These are phyloP conservation scores for Ascosphaera pollenicola DNA, from an alignment of 2,329 filamentous ascomycete genomes.

Conservation along the genomic window DNA sequence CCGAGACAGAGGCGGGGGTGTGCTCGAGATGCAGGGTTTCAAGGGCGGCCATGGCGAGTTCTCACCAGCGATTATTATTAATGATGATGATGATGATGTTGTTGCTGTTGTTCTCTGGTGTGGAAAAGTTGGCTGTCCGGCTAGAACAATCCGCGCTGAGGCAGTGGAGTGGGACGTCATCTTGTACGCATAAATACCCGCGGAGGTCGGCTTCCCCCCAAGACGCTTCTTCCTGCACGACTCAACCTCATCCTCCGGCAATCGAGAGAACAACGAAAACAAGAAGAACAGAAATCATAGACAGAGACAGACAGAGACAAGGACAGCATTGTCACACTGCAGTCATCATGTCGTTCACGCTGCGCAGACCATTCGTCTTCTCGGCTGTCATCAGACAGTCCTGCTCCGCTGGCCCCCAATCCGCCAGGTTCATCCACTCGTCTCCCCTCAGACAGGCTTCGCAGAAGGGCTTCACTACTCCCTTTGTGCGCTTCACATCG, in stretches of 20 bases:
- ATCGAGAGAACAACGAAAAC: too few species aligned
- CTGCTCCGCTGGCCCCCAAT: constrained; percentile 22
- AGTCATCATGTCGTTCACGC: constrained; percentile 38
- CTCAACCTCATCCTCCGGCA: constrained; percentile 2
- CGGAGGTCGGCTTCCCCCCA: too few species aligned
- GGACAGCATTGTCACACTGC: neutral
- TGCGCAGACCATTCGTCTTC: constrained; percentile 42
- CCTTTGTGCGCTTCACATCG: constrained; percentile 4
- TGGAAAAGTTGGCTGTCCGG: too few species aligned
- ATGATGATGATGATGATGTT: too few species aligned
- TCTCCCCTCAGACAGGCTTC: constrained; percentile 28
- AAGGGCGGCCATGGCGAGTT: constrained; percentile 20
- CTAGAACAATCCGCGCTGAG: too few species aligned
- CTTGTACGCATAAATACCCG: neutral
- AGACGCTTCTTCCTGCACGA: constrained; percentile 3
- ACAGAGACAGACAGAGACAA: too few species aligned
- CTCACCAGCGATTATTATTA: constrained; percentile 1
- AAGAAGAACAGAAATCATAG: too few species aligned
- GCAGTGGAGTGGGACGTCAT: too few species aligned
- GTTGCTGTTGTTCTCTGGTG: too few species aligned
- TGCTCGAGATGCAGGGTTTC: constrained; percentile 56
- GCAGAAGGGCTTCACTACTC: constrained; percentile 6
- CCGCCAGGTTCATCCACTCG: constrained; percentile 38
- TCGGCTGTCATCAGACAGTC: constrained; percentile 35
- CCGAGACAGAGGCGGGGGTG: constrained; percentile 40